These are phyloP conservation scores for Aspergillus sp. DNA, from an alignment of 2,329 filamentous ascomycete genomes.

Conservation along the genomic window DNA sequence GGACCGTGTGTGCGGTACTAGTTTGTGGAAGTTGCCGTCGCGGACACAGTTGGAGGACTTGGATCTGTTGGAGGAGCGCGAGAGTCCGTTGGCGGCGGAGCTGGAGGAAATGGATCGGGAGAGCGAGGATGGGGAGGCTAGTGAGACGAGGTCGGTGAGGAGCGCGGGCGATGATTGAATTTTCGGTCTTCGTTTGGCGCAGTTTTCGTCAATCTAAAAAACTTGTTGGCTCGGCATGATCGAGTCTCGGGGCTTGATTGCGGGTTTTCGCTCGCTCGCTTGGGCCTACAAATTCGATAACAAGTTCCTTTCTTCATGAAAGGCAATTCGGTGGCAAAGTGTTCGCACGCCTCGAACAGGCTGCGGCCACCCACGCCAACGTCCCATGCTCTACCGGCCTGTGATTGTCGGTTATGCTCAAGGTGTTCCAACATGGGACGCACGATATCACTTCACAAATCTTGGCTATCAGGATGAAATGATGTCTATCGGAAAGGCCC, in stretches of 20 bases:
- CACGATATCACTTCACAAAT: background rate
- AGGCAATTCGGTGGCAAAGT: background rate
- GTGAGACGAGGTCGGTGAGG: conserved; percentile 22
- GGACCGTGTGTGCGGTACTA: conserved; percentile 87
- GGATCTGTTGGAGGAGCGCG: conserved; percentile 79
- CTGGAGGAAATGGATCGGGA: conserved; percentile 46
- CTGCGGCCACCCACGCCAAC: no score
- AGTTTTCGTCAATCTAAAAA: background rate
- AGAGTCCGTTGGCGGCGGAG: conserved; percentile 76
- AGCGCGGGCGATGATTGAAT: conserved; percentile 30
- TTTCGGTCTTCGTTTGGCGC: background rate
- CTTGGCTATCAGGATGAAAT: background rate
- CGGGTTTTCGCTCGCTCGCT: background rate
- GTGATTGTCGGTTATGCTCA: background rate
- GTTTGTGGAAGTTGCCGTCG: conserved; percentile 84
- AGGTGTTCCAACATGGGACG: background rate
- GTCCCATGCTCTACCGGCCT: background rate
- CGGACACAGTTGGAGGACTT: conserved; percentile 82
- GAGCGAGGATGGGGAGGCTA: conserved; percentile 22
- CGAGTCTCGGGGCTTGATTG: background rate
- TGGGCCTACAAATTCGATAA: background rate
- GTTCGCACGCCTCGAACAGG: no score
- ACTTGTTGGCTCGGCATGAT: background rate
- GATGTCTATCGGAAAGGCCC: background rate
- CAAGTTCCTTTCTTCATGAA: background rate